Percentiles rank a stretch among this genome's conserved stretches.
Evolutionary conservation across 2,329 filamentous ascomycete species (phyloP).

Genomic region (Arthrobotrys entomopaga): DNA sequence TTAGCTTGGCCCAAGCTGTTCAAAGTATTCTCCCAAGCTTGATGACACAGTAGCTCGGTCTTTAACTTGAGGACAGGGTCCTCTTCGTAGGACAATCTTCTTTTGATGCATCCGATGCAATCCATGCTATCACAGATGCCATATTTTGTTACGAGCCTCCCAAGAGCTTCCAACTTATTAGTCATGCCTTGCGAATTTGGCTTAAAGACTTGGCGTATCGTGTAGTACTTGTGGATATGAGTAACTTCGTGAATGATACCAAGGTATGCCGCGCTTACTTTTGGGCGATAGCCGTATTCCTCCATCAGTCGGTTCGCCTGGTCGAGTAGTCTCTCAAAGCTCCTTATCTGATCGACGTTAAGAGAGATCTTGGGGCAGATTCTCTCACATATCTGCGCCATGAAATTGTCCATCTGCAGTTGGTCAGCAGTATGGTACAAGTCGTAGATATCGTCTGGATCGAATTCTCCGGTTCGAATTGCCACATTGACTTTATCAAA

Average conservation of each 20-base stretch:
- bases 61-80: not conserved
- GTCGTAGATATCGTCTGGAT: constrained; percentile 1
- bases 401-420: not conserved
- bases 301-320: not conserved
- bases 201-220: not conserved
- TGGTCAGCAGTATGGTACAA: not conserved
- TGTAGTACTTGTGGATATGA: not conserved
- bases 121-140: not conserved
- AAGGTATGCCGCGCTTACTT: constrained; percentile 3
- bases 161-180: not conserved
- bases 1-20: not conserved
- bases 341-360: not conserved
- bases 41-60: not conserved
- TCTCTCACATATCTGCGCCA: not conserved
- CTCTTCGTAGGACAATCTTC: not conserved
- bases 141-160: not conserved
- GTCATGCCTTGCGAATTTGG: not conserved
- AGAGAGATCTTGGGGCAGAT: not conserved
- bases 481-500: not conserved
- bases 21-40: constrained; percentile 14
- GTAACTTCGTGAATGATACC: not conserved
- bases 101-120: not conserved
- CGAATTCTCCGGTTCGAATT: not conserved
- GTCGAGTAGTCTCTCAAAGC: not conserved
- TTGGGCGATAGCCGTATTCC: not conserved